Base-by-base conservation (phyloP, 176 grass and related monocot genomes). In the Triticum aestivum region DNA sequence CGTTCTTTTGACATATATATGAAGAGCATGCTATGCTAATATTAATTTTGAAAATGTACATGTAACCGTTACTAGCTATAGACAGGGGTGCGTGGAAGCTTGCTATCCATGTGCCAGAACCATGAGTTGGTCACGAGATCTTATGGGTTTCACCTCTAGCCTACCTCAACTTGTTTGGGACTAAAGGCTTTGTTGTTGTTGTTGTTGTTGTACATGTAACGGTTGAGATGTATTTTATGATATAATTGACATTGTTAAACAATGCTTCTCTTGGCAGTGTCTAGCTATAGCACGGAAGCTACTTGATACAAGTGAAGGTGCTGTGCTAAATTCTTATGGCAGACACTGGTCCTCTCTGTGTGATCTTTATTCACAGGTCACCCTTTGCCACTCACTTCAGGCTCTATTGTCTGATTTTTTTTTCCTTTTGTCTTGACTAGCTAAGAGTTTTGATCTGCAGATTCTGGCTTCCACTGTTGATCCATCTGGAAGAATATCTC, bases 301-400 rank as follows among this genome's bases (percentile, higher is more conserved):
- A 61, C 87, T 96, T 34, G 96, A 96, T 83, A 80, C 88, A 62
- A 96, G 62, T 73, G 87, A 89, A 65, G 76, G 61, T 42, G 73
- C 66, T 75, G 85, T 86, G 56, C 63, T 81, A 79, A 78, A 71
- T 83, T 94, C 86, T 78, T 98, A 92, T 89, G 80, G 81, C 33
- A 92, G 82, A 65, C 88, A 96, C 38, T 96, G 93, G 93, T 80
- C 41, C 23, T 30, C 77, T 21, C 77, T 98, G 9, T 92, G 82
- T 90, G 93, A 91, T 47, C 88, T 98, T 82, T 98, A 92, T 91
- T 91, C 93, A 65, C 84, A 98, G 96, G 96, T 98, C 49, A 34
- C 11, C 30, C 65, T 56, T 75, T 73, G 49, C 39, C 87, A 79
- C 69, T 39, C 76, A 84, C 29, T 69, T 75, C 58, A 75, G 24